These are phyloP conservation scores for Tricholoma sp. DNA, from an alignment of 768 basidiomycete genomes.

Conservation along the genomic window DNA sequence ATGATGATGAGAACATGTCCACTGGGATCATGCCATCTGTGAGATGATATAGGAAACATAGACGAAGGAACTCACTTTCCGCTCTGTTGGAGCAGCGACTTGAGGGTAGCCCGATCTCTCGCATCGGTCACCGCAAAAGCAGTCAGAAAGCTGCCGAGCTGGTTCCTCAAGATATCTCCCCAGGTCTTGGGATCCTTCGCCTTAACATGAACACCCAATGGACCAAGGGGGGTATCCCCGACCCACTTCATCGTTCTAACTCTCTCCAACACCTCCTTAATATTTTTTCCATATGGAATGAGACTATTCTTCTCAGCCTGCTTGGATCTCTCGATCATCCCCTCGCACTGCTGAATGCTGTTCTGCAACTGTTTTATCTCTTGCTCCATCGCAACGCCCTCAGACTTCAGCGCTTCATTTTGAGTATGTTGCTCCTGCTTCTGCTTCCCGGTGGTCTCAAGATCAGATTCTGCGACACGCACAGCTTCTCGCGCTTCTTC, in stretches of 20 bases:
- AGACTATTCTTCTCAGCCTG: conserved; percentile 53
- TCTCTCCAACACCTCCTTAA: conserved; percentile 49
- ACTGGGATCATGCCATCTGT: conserved; percentile 26
- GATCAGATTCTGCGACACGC: conserved; percentile 28
- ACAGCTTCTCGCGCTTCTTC: conserved; percentile 38
- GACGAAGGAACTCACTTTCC: conserved; percentile 55
- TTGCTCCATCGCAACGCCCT: conserved; percentile 33
- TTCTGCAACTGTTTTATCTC: conserved; percentile 28
- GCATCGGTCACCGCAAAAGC: conserved; percentile 73
- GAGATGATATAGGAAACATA: neutral
- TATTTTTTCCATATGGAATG: conserved; percentile 56
- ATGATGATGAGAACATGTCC: conserved; percentile 50
- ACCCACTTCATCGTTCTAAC: conserved; percentile 53
- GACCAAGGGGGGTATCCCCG: conserved; percentile 68
- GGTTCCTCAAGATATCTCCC: conserved; percentile 57
- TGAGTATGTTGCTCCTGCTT: conserved; percentile 27
- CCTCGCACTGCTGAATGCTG: conserved; percentile 41
- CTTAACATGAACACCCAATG: conserved; percentile 75
- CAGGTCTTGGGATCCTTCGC: conserved; percentile 62
- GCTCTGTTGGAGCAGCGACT: conserved; percentile 45
- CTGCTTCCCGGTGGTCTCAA: conserved; percentile 25
- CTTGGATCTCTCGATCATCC: conserved; percentile 44
- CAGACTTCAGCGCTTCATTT: conserved; percentile 25
- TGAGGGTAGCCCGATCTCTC: conserved; percentile 54
- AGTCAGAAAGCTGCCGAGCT: conserved; percentile 54